Evolutionary conservation across 2,329 filamentous ascomycete genomes (phyloP).

Genomic region (Xylariomycetidae sp.): DNA sequence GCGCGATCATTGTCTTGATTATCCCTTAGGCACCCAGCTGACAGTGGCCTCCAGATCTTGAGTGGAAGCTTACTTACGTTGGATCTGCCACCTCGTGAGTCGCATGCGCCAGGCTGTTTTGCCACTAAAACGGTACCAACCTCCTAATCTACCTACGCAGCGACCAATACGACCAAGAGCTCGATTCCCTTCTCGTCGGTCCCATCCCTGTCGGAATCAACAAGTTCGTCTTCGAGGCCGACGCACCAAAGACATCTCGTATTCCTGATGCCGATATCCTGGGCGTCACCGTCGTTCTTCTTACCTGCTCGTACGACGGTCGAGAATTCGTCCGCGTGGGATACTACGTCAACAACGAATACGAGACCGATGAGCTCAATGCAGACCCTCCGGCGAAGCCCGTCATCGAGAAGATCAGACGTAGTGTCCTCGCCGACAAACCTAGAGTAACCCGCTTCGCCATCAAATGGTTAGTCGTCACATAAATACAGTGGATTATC

Average conservation of each 20-base stretch:
- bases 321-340: constrained; percentile 96
- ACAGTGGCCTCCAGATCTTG: constrained; percentile 62
- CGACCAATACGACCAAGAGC: constrained; percentile 95
- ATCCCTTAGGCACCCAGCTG: constrained; percentile 2
- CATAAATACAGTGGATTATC: neutral
- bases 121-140: constrained; percentile 8
- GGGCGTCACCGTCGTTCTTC: constrained; percentile 91
- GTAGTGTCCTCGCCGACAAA: constrained; percentile 94
- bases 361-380: constrained; percentile 83
- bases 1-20: neutral
- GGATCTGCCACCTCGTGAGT: constrained; percentile 94
- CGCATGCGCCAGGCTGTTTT: constrained; percentile 9
- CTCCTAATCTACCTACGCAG: constrained; percentile 38
- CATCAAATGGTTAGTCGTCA: constrained; percentile 80
- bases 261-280: constrained; percentile 95
- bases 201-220: constrained; percentile 97
- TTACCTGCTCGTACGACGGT: constrained; percentile 93
- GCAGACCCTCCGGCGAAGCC: constrained; percentile 89
- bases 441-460: constrained; percentile 94
- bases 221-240: constrained; percentile 97
- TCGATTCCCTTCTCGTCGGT: constrained; percentile 91
- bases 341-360: constrained; percentile 99
- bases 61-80: constrained; percentile 99
- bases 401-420: constrained; percentile 81
- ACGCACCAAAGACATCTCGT: constrained; percentile 80